phyloP scores from a whole-genome alignment of 108 stramenopile genomes.

The Skeletonema potamos region DNA sequence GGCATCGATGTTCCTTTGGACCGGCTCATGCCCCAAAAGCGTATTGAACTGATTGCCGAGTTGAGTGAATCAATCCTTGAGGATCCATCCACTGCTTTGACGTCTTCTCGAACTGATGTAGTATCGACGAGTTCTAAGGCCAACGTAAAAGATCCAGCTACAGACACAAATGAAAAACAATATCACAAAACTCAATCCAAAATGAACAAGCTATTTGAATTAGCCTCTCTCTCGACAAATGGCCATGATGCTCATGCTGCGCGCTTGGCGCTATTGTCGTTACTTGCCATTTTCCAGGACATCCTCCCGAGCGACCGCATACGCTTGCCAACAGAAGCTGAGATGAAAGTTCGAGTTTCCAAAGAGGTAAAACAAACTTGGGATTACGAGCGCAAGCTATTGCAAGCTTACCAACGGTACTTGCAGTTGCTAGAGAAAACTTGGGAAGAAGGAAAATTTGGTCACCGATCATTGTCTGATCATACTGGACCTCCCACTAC shows the following conservation, averaged over 20 bases:
- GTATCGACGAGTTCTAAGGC: background rate
- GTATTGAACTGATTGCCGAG: constrained; percentile 73
- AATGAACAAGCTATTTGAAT: constrained; percentile 53
- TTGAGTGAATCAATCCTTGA: constrained; percentile 76
- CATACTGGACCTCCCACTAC: constrained; percentile 42
- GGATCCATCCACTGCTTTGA: constrained; percentile 67
- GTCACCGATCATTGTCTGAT: constrained; percentile 2
- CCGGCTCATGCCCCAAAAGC: constrained; percentile 32
- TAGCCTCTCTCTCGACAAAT: constrained; percentile 56
- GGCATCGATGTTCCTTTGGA: constrained; percentile 19
- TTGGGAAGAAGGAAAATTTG: constrained; percentile 57
- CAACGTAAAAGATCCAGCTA: constrained; percentile 1
- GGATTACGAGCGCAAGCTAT: constrained; percentile 74
- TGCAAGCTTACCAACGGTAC: constrained; percentile 80
- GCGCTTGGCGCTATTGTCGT: constrained; percentile 74
- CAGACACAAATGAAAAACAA: constrained; percentile 11
- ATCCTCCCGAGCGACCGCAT: constrained; percentile 92
- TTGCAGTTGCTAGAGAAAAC: constrained; percentile 71
- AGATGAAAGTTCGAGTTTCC: constrained; percentile 74
- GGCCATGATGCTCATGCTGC: constrained; percentile 71
- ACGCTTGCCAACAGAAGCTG: constrained; percentile 80
- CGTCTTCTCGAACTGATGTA: constrained; percentile 22
- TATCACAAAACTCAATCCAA: constrained; percentile 54
- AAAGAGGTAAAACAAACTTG: constrained; percentile 86
- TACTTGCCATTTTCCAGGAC: constrained; percentile 90